Evolutionary conservation across 371 early-diverging fungal species (phyloP), one percentile per base, ranked within the genome.

Genomic region (Rhizopus sp.): DNA sequence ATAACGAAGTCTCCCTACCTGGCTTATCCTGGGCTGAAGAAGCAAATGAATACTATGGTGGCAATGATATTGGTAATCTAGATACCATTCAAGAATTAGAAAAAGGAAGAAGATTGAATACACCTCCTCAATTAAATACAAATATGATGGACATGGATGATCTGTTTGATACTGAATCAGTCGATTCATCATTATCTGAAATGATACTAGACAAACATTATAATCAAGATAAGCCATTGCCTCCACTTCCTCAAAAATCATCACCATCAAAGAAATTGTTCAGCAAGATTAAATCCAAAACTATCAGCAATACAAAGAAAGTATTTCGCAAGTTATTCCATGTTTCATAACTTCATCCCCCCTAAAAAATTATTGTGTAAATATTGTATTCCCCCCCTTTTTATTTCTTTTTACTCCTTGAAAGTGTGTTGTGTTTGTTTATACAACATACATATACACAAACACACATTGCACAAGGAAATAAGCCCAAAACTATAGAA

Each of bases 1-100:
- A 46, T 34, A 39, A 35, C 47, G 41, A 58, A 33, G 31, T 41
- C 34, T 29, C 57, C 32, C 48, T 48, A 31, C 61, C 66, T 50
- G 66, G 53, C 45, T 55, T 62, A 17, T 58, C 59, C 41, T 66
- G 66, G 62, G 53, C 54, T 55, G 50, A 66, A 32, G 66, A 66
- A 59, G 59, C 58, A 33, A 33, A 54, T 31, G 62, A 66, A 55
- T 55, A 51, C 39, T 42, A 40, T 41, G 62, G 59, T 5, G 40
- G 50, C 48, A 42, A 50, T 55, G 34, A 51, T 33, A 66, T 64
- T 34, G 50, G 42, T 32, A 55, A 46, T 35, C 41, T 64, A 15
- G 60, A 59, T 39, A 45, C 50, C 8, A 50, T 59, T n/a, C 50
- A 59, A 48, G 46, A 42, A 38, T 31, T 47, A 37, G 39, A 57